Evolutionary conservation across 2,329 filamentous ascomycete genomes (phyloP).

Genomic region (Ambrosiella cleistominuta): DNA sequence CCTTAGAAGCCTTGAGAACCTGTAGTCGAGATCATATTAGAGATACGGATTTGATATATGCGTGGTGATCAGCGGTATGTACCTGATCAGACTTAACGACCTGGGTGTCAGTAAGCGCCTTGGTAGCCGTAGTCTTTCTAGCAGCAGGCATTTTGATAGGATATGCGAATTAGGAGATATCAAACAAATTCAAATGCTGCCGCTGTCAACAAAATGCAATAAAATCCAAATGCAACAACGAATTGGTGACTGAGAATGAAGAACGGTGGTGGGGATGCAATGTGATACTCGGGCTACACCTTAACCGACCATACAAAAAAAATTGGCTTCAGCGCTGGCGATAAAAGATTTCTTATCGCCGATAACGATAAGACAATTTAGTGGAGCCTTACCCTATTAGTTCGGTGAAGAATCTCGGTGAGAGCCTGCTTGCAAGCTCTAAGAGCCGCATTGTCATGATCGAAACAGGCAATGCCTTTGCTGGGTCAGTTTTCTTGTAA

Average conservation of each 20-base stretch:
- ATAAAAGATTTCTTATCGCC: conserved; percentile 13
- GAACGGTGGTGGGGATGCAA: neutral
- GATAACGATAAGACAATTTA: conserved; percentile 12
- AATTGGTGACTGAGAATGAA: neutral
- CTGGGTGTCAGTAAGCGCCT: conserved; percentile 4
- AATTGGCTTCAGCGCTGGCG: conserved; percentile 5
- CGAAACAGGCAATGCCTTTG: neutral
- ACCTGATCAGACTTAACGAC: conserved; percentile 9
- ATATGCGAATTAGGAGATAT: neutral
- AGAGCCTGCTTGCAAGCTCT: no score
- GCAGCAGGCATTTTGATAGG: conserved; percentile 8
- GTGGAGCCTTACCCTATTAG: conserved; percentile 2
- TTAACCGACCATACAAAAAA: conserved; percentile 2
- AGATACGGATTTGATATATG: neutral
- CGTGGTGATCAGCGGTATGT: neutral
- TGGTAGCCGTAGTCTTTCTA: conserved; percentile 6
- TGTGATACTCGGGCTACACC: neutral
- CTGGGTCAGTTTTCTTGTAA: neutral
- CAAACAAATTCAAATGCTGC: neutral
- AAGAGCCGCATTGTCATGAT: neutral
- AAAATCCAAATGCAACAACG: neutral
- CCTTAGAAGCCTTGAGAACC: conserved; percentile 45
- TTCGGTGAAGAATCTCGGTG: conserved; percentile 6
- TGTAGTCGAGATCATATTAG: conserved; percentile 16
- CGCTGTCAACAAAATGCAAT: neutral